Percentiles rank a stretch among this genome's conserved stretches.
Conservation (phyloP, 495 filamentous ascomycete genomes). For the Neurospora tetrasperma region DNA sequence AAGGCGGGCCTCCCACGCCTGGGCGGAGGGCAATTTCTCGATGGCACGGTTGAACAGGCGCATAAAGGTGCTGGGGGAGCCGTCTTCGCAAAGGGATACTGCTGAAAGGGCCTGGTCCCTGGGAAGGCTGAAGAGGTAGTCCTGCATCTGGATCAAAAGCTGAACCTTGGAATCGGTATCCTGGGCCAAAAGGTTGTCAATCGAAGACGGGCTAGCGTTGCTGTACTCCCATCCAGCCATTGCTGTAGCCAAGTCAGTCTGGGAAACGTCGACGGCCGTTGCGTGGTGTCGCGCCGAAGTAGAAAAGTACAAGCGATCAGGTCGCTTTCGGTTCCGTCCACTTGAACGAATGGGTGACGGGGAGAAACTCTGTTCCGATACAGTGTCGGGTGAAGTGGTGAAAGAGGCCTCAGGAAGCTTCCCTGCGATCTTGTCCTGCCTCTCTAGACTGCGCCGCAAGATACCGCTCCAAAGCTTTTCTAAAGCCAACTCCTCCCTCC, state of each 20-base stretch:
- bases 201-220: constrained; percentile 18
- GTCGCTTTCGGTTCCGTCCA: background rate
- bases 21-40: constrained; percentile 14
- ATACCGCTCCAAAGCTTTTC: constrained; percentile 63
- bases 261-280: background rate
- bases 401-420: background rate
- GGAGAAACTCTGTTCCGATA: background rate
- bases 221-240: constrained; percentile 9
- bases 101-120: background rate
- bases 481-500: constrained; percentile 72
- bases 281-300: background rate
- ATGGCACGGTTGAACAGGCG: constrained; percentile 17
- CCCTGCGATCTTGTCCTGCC: background rate
- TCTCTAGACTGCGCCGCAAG: constrained; percentile 14
- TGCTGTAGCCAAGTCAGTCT: background rate
- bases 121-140: constrained; percentile 8
- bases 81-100: background rate
- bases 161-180: constrained; percentile 17
- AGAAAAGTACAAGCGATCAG: constrained; percentile 19
- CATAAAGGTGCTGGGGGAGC: constrained; percentile 11
- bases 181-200: constrained; percentile 8
- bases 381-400: background rate
- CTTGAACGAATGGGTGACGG: background rate
- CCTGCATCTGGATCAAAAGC: constrained; percentile 15
- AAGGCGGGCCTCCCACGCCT: constrained; percentile 23